phyloP scores from a whole-genome alignment of 2,329 filamentous ascomycete species.

The Geosmithia putterillii region DNA sequence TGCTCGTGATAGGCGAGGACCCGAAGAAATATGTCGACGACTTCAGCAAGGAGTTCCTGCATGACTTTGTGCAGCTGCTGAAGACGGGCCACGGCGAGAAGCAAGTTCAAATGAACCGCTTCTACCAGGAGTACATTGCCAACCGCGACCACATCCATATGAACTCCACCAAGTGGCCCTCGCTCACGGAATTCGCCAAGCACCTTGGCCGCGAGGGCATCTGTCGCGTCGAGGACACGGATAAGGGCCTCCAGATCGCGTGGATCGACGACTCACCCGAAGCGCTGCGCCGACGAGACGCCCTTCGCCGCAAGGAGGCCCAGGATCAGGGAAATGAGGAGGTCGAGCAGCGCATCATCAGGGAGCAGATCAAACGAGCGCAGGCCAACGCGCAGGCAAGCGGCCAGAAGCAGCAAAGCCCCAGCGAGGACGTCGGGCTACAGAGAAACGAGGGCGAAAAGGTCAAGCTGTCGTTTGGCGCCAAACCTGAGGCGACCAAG shows the following conservation, averaged over 20 bases:
- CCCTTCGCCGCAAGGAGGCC: slow-evolving; percentile 69
- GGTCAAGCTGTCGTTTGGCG: slow-evolving; percentile 57
- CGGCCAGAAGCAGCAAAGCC: slow-evolving; percentile 17
- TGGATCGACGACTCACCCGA: slow-evolving; percentile 93
- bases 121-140: slow-evolving; percentile 88
- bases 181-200: slow-evolving; percentile 82
- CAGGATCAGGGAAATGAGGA: slow-evolving; percentile 88
- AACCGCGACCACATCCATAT: slow-evolving; percentile 86
- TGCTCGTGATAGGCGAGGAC: slow-evolving; percentile 77
- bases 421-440: slow-evolving; percentile 27
- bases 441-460: slow-evolving; percentile 62
- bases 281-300: slow-evolving; percentile 67
- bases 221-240: slow-evolving; percentile 79
- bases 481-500: slow-evolving; percentile 17
- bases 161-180: slow-evolving; percentile 85
- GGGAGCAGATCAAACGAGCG: slow-evolving; percentile 72
- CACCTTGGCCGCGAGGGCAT: slow-evolving; percentile 76
- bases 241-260: slow-evolving; percentile 71
- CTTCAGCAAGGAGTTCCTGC: slow-evolving; percentile 69
- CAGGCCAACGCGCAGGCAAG: slow-evolving; percentile 33
- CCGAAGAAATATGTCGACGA: slow-evolving; percentile 73
- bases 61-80: slow-evolving; percentile 66
- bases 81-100: slow-evolving; percentile 86
- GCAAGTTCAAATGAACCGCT: slow-evolving; percentile 75
- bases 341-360: slow-evolving; percentile 70